phyloP scores from a whole-genome alignment of 768 basidiomycete genomes.

The Tulasnella sp. region DNA sequence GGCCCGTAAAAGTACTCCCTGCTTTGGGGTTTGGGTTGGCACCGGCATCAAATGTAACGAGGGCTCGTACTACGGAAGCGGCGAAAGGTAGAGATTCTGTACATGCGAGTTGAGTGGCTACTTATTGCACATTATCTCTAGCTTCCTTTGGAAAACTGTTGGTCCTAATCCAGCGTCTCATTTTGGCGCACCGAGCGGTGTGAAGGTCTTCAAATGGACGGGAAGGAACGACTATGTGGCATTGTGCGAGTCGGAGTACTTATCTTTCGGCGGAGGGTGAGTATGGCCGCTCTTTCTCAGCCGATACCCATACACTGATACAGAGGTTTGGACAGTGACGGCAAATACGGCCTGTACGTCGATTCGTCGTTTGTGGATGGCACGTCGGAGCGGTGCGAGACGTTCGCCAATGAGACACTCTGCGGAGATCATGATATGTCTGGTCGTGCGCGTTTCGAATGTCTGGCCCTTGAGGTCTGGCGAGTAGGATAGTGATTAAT shows the following conservation, averaged over 20 bases:
- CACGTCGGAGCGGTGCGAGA: conserved; percentile 72
- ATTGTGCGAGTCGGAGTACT: conserved; percentile 63
- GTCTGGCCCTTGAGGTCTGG: conserved; percentile 90
- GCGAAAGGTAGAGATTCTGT: conserved; percentile 51
- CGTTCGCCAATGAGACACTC: conserved; percentile 77
- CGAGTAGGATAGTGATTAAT: conserved; percentile 34
- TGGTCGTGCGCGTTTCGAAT: conserved; percentile 61
- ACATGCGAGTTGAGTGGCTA: neutral
- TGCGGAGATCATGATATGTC: conserved; percentile 33
- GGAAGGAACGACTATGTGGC: conserved; percentile 86
- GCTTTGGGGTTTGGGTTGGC: conserved; percentile 75
- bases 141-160: conserved; percentile 61
- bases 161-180: neutral
- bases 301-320: neutral
- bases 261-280: conserved; percentile 90
- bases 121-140: conserved; percentile 23
- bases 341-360: conserved; percentile 79
- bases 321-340: conserved; percentile 44
- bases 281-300: conserved; percentile 22
- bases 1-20: conserved; percentile 22
- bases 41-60: conserved; percentile 47
- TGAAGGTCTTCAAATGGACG: conserved; percentile 71
- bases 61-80: conserved; percentile 73
- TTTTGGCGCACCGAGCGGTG: conserved; percentile 15
- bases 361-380: conserved; percentile 73